phyloP scores from a whole-genome alignment of 495 filamentous ascomycete species.

The Xylaria telfairii region DNA sequence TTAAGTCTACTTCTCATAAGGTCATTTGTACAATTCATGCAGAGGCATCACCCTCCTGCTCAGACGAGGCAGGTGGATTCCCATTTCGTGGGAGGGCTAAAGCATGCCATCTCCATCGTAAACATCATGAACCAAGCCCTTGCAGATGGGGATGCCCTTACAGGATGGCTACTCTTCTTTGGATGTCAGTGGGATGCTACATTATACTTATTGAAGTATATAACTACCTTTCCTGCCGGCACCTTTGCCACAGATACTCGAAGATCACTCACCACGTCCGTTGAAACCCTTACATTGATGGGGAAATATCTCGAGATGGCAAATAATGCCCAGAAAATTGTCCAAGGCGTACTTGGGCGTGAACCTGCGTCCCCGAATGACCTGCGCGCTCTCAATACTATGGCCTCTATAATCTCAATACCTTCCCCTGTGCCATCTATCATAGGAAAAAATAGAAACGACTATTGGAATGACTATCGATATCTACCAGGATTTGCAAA shows the following conservation, averaged over 20 bases:
- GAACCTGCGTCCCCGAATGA: neutral
- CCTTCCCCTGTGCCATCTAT: neutral
- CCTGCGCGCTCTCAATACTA: neutral
- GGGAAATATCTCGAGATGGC: neutral
- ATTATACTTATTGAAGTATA: neutral
- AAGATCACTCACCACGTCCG: conserved; percentile 3
- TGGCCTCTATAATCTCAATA: neutral
- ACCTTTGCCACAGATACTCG: neutral
- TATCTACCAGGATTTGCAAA: neutral
- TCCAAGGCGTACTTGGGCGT: neutral
- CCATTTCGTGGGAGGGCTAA: neutral
- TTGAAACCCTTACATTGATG: neutral
- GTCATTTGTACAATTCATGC: conserved; percentile 1
- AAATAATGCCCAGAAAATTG: neutral
- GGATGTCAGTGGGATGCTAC: conserved; percentile 4
- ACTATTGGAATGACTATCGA: conserved; percentile 1
- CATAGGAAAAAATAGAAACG: neutral
- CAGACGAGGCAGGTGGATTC: conserved; percentile 1
- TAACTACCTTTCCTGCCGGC: neutral
- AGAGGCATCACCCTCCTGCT: neutral
- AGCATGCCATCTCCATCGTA: neutral
- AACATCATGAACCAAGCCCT: conserved; percentile 5
- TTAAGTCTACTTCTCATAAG: conserved; percentile 6
- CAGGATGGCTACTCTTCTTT: neutral
- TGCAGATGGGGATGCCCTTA: neutral